Percentiles rank a stretch among this genome's conserved stretches.
phyloP scores from a whole-genome alignment of 208 protist genomes.

The Crithidia brevicula region DNA sequence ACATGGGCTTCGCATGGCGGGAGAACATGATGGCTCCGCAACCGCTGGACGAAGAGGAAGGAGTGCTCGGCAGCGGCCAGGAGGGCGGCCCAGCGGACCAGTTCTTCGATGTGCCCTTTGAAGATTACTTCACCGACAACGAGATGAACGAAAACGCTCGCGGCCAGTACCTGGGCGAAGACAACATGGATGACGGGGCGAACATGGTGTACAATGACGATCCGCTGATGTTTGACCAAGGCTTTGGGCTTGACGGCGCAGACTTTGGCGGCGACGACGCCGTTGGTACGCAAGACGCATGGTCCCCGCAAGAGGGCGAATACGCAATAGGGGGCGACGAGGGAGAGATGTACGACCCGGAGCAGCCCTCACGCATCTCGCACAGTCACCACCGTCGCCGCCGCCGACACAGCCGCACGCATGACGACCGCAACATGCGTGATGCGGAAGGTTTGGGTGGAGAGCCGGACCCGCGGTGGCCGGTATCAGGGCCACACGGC shows the following conservation, averaged over 20 bases:
- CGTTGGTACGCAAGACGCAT: constrained; percentile 19
- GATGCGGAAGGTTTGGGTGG: constrained; percentile 19
- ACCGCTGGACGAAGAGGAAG: constrained; percentile 8
- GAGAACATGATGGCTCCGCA: constrained; percentile 38
- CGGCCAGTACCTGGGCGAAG: constrained; percentile 1
- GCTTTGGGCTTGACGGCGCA: not conserved
- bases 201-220: constrained; percentile 25
- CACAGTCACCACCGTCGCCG: constrained; percentile 35
- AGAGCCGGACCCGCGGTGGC: constrained; percentile 28
- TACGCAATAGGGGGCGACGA: constrained; percentile 8
- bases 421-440: not conserved
- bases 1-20: constrained; percentile 57
- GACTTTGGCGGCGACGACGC: constrained; percentile 16
- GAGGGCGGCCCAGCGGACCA: constrained; percentile 32
- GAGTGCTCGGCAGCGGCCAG: constrained; percentile 24
- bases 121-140: constrained; percentile 49
- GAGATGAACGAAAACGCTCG: constrained; percentile 25
- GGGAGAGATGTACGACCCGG: constrained; percentile 18
- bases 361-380: constrained; percentile 18
- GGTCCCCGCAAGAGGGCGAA: constrained; percentile 25
- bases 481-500: not conserved
- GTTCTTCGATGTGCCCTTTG: constrained; percentile 53
- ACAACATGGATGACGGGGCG: constrained; percentile 7
- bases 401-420: constrained; percentile 10
- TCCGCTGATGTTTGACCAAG: constrained; percentile 18